Evolutionary conservation across 1,284 basidiomycete species (phyloP).

Genomic region (Sanghuangporus sanghuang): DNA sequence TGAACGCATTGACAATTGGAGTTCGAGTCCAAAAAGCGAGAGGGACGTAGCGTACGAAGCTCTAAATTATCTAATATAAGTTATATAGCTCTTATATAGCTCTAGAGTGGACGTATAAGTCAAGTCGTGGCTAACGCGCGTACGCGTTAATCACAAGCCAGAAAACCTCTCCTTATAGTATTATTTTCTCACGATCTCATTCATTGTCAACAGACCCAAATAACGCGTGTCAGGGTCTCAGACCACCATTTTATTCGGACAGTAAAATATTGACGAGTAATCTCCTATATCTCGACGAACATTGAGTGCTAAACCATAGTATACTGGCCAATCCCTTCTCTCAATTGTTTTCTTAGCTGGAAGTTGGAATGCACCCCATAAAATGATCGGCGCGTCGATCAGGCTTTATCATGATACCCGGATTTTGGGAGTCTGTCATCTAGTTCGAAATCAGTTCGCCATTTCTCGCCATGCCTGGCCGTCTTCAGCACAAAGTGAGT

Average conservation of each 20-base stretch:
- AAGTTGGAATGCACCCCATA: no score
- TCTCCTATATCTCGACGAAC: no score
- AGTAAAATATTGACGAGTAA: no score
- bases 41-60: neutral
- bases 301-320: no score
- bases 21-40: neutral
- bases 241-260: no score
- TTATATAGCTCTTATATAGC: neutral
- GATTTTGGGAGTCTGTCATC: no score
- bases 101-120: no score
- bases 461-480: conserved; percentile 48
- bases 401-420: neutral
- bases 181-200: neutral
- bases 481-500: conserved; percentile 64
- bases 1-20: neutral
- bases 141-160: neutral
- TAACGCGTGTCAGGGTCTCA: neutral
- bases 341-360: no score
- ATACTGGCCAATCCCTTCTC: no score
- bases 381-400: conserved; percentile 4
- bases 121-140: no score
- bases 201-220: neutral
- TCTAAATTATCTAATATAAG: neutral
- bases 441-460: neutral
- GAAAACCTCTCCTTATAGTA: neutral